Evolutionary conservation across 2,329 filamentous ascomycete species (phyloP).

Genomic region (Epichloe typhina): DNA sequence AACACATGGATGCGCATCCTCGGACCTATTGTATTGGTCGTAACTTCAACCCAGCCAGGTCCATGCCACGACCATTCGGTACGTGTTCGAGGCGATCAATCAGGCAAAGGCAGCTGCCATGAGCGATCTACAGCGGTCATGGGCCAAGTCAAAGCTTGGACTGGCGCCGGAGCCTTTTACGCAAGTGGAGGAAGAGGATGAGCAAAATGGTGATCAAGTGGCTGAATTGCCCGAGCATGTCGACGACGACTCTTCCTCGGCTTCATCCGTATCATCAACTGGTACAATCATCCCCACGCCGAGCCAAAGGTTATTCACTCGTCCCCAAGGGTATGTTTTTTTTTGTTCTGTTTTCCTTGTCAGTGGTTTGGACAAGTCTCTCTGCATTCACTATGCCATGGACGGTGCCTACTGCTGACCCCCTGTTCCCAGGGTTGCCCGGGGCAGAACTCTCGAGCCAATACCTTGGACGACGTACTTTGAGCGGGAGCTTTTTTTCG

Average conservation of each 20-base stretch:
- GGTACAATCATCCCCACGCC: slow-evolving; percentile 79
- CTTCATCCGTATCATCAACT: slow-evolving; percentile 79
- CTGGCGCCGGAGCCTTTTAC: slow-evolving; percentile 38
- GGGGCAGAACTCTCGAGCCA: slow-evolving; percentile 46
- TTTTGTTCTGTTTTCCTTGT: not conserved
- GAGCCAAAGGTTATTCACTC: slow-evolving; percentile 59
- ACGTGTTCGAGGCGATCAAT: not conserved
- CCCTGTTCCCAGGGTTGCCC: slow-evolving; percentile 25
- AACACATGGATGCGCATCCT: not conserved
- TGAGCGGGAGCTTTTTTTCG: slow-evolving; percentile 67
- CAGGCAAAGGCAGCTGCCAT: slow-evolving; percentile 31
- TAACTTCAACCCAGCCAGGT: not conserved
- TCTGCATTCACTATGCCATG: not conserved
- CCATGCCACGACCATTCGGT: not conserved
- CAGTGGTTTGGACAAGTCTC: too few species aligned
- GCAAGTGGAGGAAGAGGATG: slow-evolving; percentile 39
- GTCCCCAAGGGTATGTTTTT: slow-evolving; percentile 46
- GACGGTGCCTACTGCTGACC: slow-evolving; percentile 8
- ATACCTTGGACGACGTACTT: slow-evolving; percentile 86
- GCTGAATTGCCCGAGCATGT: slow-evolving; percentile 30
- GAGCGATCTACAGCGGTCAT: slow-evolving; percentile 71
- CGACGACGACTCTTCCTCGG: slow-evolving; percentile 56
- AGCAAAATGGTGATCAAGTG: slow-evolving; percentile 22
- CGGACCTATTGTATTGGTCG: not conserved
- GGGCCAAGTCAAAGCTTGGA: slow-evolving; percentile 62